A percentile compares a stretch with the other conserved stretches of the same genome.
phyloP scores from a whole-genome alignment of 345 rosid genomes.

The Fremontodendron californicum region DNA sequence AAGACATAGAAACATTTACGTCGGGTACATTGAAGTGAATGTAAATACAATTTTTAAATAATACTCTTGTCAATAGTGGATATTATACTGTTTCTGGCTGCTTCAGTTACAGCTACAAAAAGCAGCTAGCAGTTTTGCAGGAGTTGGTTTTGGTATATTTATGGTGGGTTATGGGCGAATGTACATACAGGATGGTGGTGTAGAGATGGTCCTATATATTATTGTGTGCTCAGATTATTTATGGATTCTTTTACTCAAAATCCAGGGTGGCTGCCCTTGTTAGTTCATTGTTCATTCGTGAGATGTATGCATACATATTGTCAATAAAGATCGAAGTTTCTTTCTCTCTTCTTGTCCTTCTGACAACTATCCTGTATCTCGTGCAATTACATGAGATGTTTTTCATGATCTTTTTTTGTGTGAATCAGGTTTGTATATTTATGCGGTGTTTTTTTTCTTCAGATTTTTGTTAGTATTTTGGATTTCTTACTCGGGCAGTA shows the following conservation, averaged over 20 bases:
- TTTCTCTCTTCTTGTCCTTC: neutral
- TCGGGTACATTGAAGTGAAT: neutral
- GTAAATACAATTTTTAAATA: neutral
- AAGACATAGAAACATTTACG: neutral
- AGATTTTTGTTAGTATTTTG: neutral
- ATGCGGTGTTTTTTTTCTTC: neutral
- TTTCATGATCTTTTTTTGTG: neutral
- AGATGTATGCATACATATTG: neutral
- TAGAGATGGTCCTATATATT: neutral
- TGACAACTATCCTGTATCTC: neutral
- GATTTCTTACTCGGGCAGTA: neutral
- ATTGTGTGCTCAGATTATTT: neutral
- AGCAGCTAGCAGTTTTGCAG: slow-evolving; percentile 41
- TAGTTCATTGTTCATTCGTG: neutral
- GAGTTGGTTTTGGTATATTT: slow-evolving; percentile 15
- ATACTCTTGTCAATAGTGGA: neutral
- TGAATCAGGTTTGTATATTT: neutral
- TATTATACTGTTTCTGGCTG: slow-evolving; percentile 32
- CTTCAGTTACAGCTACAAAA: slow-evolving; percentile 32
- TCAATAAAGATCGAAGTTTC: neutral
- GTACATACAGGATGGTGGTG: slow-evolving; percentile 30
- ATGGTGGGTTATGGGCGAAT: slow-evolving; percentile 11
- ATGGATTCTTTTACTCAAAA: neutral
- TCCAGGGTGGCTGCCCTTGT: neutral
- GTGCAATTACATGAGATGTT: neutral